Evolutionary conservation across 768 basidiomycete genomes (phyloP).

Genomic region (Myochromella boudieri): DNA sequence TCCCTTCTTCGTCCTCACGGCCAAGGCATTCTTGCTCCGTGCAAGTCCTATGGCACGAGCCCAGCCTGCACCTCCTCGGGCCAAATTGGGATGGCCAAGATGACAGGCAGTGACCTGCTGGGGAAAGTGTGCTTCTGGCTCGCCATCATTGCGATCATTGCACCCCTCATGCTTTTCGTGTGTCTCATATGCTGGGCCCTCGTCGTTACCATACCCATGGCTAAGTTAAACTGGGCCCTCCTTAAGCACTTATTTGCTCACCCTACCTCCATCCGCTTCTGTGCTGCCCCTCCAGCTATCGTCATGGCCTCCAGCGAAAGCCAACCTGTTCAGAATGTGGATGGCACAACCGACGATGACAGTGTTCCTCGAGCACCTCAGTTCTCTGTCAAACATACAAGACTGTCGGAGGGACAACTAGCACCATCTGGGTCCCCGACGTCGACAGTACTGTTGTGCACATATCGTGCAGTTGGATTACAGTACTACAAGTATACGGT

Average conservation of each 20-base stretch:
- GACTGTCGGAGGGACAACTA: conserved; percentile 82
- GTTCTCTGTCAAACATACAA: conserved; percentile 68
- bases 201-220: conserved; percentile 97
- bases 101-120: conserved; percentile 48
- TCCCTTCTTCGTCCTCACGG: conserved; percentile 37
- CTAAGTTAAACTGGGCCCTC: conserved; percentile 94
- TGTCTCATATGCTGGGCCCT: conserved; percentile 94
- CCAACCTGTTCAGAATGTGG: conserved; percentile 25
- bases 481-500: conserved; percentile 99
- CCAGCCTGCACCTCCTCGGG: conserved; percentile 31
- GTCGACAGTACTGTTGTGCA: conserved; percentile 91
- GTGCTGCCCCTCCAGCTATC: conserved; percentile 77
- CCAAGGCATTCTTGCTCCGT: conserved; percentile 35
- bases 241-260: conserved; percentile 77
- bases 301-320: conserved; percentile 41
- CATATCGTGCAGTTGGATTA: conserved; percentile 85
- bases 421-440: conserved; percentile 82
- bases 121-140: conserved; percentile 85
- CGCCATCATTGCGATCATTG: conserved; percentile 71
- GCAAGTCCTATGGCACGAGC: conserved; percentile 74
- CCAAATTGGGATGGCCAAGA: conserved; percentile 31
- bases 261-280: conserved; percentile 89
- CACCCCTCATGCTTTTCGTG: conserved; percentile 84
- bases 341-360: conserved; percentile 23
- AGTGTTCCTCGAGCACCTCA: conserved; percentile 33